Evolutionary conservation across 2,329 filamentous ascomycete species (phyloP).

Genomic region (Elsinoe batatas): DNA sequence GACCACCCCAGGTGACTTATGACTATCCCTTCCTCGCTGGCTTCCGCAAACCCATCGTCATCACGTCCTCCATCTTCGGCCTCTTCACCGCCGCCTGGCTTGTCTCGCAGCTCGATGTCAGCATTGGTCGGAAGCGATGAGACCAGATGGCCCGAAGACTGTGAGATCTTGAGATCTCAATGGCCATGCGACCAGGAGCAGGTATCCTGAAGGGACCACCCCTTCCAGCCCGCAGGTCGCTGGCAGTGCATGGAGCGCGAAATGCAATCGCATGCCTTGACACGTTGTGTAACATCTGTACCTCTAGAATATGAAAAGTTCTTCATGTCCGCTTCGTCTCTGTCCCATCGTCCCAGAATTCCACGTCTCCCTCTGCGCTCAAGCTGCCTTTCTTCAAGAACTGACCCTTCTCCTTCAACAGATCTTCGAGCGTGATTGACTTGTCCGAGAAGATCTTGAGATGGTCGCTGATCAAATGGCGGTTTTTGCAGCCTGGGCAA

Average conservation of each 20-base stretch:
- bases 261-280: not conserved
- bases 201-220: not conserved
- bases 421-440: slow-evolving; percentile 61
- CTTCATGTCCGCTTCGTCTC: slow-evolving; percentile 11
- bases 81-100: slow-evolving; percentile 67
- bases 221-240: not conserved
- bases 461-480: slow-evolving; percentile 89
- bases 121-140: slow-evolving; percentile 47
- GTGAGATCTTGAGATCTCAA: not conserved
- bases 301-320: slow-evolving; percentile 3
- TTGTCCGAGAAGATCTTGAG: slow-evolving; percentile 69
- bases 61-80: slow-evolving; percentile 63
- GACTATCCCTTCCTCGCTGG: slow-evolving; percentile 66
- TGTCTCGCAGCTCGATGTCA: slow-evolving; percentile 68
- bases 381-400: slow-evolving; percentile 62
- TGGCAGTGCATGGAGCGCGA: not conserved
- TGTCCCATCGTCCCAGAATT: slow-evolving; percentile 71
- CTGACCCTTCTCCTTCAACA: slow-evolving; percentile 66
- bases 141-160: not conserved
- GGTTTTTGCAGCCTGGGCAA: slow-evolving; percentile 75
- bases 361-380: slow-evolving; percentile 72
- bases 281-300: slow-evolving; percentile 6
- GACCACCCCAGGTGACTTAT: slow-evolving; percentile 54
- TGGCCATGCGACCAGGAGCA: not conserved
- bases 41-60: slow-evolving; percentile 76